Evolutionary conservation across 371 early-diverging fungal species (phyloP).

Genomic region (Mortierella sp.): DNA sequence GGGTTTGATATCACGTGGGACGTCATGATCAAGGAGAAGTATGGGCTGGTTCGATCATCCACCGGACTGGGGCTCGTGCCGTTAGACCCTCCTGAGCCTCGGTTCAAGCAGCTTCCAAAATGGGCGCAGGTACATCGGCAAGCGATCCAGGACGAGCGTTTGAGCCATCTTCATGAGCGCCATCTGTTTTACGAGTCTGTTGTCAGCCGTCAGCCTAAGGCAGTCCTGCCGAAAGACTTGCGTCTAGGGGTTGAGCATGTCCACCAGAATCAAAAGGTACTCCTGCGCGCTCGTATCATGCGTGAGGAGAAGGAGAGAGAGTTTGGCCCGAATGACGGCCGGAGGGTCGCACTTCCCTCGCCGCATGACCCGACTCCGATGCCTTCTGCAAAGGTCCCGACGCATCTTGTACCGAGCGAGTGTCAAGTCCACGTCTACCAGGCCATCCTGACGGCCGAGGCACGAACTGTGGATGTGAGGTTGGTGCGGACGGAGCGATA

Average conservation of each 20-base stretch:
- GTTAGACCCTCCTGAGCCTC: conserved; percentile 21
- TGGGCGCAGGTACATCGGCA: conserved; percentile 32
- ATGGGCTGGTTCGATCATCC: conserved; percentile 15
- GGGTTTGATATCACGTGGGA: background rate
- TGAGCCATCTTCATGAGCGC: conserved; percentile 17
- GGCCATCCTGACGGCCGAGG: conserved; percentile 25
- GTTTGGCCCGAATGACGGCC: background rate
- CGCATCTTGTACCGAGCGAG: conserved; percentile 33
- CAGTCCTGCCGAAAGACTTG: too few relatives aligned
- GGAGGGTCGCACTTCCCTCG: conserved; percentile 7
- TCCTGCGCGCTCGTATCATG: background rate
- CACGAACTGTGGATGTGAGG: conserved; percentile 28
- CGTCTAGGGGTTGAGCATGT: too few relatives aligned
- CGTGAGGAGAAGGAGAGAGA: background rate
- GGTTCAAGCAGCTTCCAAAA: conserved; percentile 6
- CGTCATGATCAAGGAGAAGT: background rate
- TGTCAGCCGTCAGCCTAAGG: background rate
- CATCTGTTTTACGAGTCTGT: conserved; percentile 13
- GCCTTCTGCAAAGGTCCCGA: conserved; percentile 31
- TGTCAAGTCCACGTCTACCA: conserved; percentile 49
- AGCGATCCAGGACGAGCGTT: conserved; percentile 17
- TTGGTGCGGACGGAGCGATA: conserved; percentile 44
- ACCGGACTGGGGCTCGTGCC: conserved; percentile 5
- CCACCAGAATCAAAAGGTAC: too few relatives aligned
- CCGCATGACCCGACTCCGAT: conserved; percentile 7